A percentile compares a stretch with the other conserved stretches of the same genome.
These are phyloP conservation scores for Nicotiana paniculata DNA, from an alignment of 257 asterid species.

Conservation along the genomic window DNA sequence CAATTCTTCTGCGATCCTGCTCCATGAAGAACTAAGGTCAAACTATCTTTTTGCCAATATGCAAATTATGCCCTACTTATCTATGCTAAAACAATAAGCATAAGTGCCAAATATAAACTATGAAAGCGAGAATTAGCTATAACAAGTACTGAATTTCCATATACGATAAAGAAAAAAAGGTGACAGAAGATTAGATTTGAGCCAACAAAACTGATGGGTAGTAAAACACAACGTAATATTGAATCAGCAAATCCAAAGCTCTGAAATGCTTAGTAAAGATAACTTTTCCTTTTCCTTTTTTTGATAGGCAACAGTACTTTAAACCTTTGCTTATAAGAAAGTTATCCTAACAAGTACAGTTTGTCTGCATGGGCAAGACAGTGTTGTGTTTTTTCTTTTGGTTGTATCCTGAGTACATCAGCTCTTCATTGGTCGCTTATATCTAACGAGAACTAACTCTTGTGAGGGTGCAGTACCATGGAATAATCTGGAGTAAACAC, in stretches of 20 bases:
- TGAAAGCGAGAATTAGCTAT: not conserved
- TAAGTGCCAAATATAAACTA: not conserved
- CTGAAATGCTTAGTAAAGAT: not conserved
- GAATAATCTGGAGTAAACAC: not conserved
- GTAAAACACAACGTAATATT: not conserved
- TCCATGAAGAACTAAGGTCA: conserved; percentile 24
- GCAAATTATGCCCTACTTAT: not conserved
- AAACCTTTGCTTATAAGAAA: not conserved
- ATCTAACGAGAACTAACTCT: not conserved
- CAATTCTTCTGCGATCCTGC: conserved; percentile 92
- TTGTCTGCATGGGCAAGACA: not conserved
- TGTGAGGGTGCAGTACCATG: not conserved
- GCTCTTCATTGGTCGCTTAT: not conserved
- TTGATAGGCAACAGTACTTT: not conserved
- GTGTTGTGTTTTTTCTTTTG: not conserved
- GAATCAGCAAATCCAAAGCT: not conserved
- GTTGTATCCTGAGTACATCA: not conserved
- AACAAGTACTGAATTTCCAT: not conserved
- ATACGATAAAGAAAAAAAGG: not conserved
- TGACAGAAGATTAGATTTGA: not conserved
- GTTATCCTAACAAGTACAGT: not conserved
- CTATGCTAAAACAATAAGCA: not conserved
- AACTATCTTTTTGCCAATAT: not conserved
- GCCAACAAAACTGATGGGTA: not conserved
- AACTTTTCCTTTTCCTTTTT: not conserved